phyloP scores from a whole-genome alignment of 257 asterid species.

The Solanum bulbocastanum region DNA sequence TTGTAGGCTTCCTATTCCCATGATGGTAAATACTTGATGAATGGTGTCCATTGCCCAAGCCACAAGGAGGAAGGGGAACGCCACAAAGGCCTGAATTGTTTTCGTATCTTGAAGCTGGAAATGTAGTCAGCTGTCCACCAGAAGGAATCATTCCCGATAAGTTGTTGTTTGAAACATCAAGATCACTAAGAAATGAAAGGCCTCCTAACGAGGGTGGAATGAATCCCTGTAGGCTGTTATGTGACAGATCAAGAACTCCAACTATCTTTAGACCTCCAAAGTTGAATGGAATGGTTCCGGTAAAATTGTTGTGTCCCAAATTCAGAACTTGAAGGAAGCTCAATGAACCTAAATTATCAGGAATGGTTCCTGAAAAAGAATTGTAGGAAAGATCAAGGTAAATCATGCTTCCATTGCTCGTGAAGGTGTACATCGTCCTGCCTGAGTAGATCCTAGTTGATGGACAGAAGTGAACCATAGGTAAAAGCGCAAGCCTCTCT shows the following conservation, averaged over 20 bases:
- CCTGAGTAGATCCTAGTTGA: conserved; percentile 78
- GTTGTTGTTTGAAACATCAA: conserved; percentile 85
- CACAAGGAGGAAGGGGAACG: conserved; percentile 65
- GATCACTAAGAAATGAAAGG: conserved; percentile 72
- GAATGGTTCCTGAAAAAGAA: conserved; percentile 51
- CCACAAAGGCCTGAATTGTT: conserved; percentile 91
- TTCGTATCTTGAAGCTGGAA: conserved; percentile 65
- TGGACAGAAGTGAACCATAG: conserved; percentile 77
- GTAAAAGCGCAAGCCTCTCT: conserved; percentile 44
- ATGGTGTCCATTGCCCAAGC: conserved; percentile 13
- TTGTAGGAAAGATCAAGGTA: conserved; percentile 88
- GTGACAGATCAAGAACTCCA: conserved; percentile 85
- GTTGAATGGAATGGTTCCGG: conserved; percentile 59
- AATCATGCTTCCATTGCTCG: conserved; percentile 73
- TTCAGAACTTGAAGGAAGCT: conserved; percentile 64
- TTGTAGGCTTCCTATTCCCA: conserved; percentile 37
- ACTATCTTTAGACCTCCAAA: conserved; percentile 64
- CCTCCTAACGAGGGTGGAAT: conserved; percentile 75
- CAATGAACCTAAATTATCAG: conserved; percentile 63
- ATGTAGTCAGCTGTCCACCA: conserved; percentile 81
- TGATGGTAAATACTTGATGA: conserved; percentile 5
- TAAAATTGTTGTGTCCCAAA: conserved; percentile 64
- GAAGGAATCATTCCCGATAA: conserved; percentile 68
- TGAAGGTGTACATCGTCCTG: conserved; percentile 55
- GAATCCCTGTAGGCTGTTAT: conserved; percentile 53